Evolutionary conservation across 306 rosid species (phyloP).

Genomic region (Gillenia trifoliata): DNA sequence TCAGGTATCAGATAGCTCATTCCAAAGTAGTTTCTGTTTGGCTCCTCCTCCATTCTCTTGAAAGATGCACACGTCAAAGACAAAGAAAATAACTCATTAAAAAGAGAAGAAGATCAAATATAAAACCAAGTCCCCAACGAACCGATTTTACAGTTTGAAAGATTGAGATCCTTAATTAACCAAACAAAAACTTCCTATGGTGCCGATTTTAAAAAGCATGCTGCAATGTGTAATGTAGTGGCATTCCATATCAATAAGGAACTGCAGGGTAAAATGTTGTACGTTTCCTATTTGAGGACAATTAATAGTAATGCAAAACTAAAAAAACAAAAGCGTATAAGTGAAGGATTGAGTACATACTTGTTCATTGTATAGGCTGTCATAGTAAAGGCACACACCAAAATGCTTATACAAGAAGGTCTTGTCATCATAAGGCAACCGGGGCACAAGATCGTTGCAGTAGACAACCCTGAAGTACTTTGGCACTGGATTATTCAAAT

Average conservation of each 20-base stretch:
- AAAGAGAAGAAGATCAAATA: constrained; percentile 4
- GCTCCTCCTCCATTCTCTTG: constrained; percentile 59
- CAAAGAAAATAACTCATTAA: constrained; percentile 4
- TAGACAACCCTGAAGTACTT: constrained; percentile 76
- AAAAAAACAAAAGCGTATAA: not conserved
- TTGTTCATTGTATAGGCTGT: constrained; percentile 51
- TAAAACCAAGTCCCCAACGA: not conserved
- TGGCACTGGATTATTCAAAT: constrained; percentile 35
- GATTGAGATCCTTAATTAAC: too few relatives aligned
- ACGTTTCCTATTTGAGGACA: not conserved
- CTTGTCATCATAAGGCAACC: constrained; percentile 71
- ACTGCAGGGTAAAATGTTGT: not conserved
- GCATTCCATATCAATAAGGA: not conserved
- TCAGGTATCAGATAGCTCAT: constrained; percentile 30
- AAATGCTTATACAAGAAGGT: constrained; percentile 71
- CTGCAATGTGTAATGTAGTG: not conserved
- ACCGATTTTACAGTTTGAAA: not conserved
- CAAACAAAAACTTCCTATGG: not conserved
- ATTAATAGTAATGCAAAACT: not conserved
- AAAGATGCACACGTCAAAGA: constrained; percentile 15
- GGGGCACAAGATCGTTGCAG: constrained; percentile 77
- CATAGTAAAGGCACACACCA: constrained; percentile 68
- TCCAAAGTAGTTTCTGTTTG: constrained; percentile 61
- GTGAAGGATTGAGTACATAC: constrained; percentile 29
- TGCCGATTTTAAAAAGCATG: not conserved